Conservation (phyloP, 2,329 filamentous ascomycete species). For the Clarireedia sp. region DNA sequence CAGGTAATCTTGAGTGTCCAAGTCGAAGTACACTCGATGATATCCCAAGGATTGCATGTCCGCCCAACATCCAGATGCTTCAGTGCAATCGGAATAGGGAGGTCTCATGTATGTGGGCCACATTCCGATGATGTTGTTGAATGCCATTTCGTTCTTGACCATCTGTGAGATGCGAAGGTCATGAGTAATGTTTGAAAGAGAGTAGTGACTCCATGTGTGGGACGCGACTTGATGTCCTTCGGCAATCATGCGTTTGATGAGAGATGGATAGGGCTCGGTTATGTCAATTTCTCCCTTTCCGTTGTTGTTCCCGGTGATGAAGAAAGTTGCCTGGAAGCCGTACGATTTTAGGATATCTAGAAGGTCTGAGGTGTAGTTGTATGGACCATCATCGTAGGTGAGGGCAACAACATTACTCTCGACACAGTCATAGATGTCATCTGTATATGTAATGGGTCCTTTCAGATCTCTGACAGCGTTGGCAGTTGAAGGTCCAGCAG, state of each 20-base stretch:
- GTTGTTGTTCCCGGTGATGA: constrained; percentile 51
- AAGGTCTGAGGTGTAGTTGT: constrained; percentile 56
- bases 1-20: constrained; percentile 43
- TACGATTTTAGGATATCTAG: constrained; percentile 51
- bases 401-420: constrained; percentile 51
- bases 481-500: constrained; percentile 46
- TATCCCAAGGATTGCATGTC: constrained; percentile 33
- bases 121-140: constrained; percentile 44
- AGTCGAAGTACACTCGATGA: constrained; percentile 40
- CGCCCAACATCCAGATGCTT: constrained; percentile 31
- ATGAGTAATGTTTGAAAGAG: constrained; percentile 35
- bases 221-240: constrained; percentile 49
- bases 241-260: constrained; percentile 33
- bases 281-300: constrained; percentile 27
- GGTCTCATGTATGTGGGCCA: constrained; percentile 45
- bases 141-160: constrained; percentile 44
- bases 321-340: constrained; percentile 59
- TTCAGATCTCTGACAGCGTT: constrained; percentile 39
- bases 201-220: constrained; percentile 46
- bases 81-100: constrained; percentile 31
- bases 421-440: constrained; percentile 47
- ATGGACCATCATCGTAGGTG: constrained; percentile 61
- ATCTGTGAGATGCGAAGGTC: constrained; percentile 39
- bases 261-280: constrained; percentile 37
- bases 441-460: constrained; percentile 48